Base-by-base conservation (phyloP, 2,329 filamentous ascomycete genomes). In the Colletotrichum sp. region DNA sequence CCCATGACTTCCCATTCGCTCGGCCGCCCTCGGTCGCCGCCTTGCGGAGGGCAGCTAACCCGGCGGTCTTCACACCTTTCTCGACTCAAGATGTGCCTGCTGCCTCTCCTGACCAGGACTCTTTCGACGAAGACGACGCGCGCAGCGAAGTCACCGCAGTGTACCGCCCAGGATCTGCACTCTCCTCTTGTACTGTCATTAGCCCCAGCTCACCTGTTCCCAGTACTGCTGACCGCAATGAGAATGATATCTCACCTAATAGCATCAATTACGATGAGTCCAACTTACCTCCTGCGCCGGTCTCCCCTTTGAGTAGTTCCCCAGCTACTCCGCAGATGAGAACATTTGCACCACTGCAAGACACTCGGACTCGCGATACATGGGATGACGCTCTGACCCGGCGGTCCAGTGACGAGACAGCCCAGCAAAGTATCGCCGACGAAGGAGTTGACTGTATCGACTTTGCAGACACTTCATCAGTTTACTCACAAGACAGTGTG, bases 401-500 rank as follows among this genome's bases (percentile, higher is more conserved):
- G 36, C 44, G 59, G 44, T 28, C 34, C 24, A 28, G 18, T 8
- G 39, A 68, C 24, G 48, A 68, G 48, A 73, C 71, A 52, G 12
- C n/a, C 13, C 26, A 16, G 5, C 59, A 68, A 76, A 60, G 44
- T 63, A 69, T 74, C 64, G 18, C 34, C 24, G 32, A 69, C 22
- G 64, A 65, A 7, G 32, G 55, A 22, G 62, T 44, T 7, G 69
- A 52, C n/a, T 52, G 15, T 68, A 44, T 63, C 63, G 75, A 78
- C n/a, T 24, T 71, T 18, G 62, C 63, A 34, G 78, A 81, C 3
- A 68, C 75, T 8, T 80, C 79, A 3, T 80, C 80, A 16, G 18
- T 79, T 8, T 80, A 80, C 64, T 80, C 80, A 8, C 64, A 80
- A 22, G 74, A 77, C 30, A 80, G 79, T 24, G 39, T 69, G 18